These are phyloP conservation scores for Ogataea allantospora DNA, from an alignment of 805 yeast genomes.

Conservation along the genomic window DNA sequence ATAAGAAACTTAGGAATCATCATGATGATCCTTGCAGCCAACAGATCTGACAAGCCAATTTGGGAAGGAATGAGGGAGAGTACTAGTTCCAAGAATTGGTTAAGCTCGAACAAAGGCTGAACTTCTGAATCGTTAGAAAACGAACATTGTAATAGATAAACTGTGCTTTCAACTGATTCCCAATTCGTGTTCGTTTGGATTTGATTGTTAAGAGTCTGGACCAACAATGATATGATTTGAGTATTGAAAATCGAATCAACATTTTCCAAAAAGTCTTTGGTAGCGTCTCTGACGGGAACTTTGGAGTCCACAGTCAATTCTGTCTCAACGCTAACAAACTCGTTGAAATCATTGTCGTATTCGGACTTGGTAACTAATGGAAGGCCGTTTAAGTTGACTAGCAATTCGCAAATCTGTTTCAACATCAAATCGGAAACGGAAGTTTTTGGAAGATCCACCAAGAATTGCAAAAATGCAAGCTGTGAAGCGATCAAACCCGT, in stretches of 20 bases:
- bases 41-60: constrained; percentile 31
- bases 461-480: constrained; percentile 31
- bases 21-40: constrained; percentile 49
- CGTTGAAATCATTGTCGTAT: constrained; percentile 63
- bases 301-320: constrained; percentile 55
- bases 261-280: constrained; percentile 55
- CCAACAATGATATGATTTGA: constrained; percentile 22
- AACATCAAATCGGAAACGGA: constrained; percentile 17
- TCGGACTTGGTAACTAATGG: constrained; percentile 43
- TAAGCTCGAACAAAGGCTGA: constrained; percentile 22
- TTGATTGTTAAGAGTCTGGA: constrained; percentile 11
- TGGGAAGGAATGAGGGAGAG: constrained; percentile 16
- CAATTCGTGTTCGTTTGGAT: constrained; percentile 22
- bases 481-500: constrained; percentile 28
- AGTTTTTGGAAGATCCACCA: constrained; percentile 23
- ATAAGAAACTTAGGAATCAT: constrained; percentile 57
- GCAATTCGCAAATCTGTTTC: constrained; percentile 25
- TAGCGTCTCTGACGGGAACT: constrained; percentile 54
- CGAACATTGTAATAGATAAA: constrained; percentile 41
- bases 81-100: constrained; percentile 24
- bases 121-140: constrained; percentile 39
- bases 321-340: constrained; percentile 68
- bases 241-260: constrained; percentile 42
- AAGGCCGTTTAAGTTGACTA: constrained; percentile 40
- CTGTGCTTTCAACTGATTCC: constrained; percentile 40